Conservation (phyloP, 306 rosid species). For the Hippophae gyantsensis region DNA sequence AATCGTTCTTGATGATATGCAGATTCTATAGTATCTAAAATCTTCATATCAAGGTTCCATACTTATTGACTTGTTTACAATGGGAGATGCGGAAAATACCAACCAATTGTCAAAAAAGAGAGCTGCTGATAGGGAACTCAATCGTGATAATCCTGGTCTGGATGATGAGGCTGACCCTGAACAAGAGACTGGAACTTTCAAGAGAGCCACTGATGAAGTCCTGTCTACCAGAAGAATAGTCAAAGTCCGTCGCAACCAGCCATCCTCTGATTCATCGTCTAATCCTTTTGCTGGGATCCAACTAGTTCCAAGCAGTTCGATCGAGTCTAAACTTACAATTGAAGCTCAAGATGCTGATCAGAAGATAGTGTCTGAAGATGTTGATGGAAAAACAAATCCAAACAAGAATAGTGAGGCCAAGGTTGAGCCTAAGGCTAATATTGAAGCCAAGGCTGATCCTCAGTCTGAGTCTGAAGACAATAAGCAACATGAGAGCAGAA, state of each 20-base stretch:
- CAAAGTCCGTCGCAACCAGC: conserved; percentile 63
- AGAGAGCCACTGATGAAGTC: conserved; percentile 85
- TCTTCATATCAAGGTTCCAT: background rate
- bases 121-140: conserved; percentile 83
- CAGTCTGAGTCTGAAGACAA: conserved; percentile 5
- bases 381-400: conserved; percentile 21
- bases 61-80: conserved; percentile 24
- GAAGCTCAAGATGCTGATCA: conserved; percentile 31
- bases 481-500: conserved; percentile 32
- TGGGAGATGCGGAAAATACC: conserved; percentile 70
- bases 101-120: conserved; percentile 77
- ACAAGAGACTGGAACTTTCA: conserved; percentile 68
- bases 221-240: conserved; percentile 80
- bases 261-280: conserved; percentile 43
- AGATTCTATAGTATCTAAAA: conserved; percentile 21
- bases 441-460: background rate
- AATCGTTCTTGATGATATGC: conserved; percentile 20
- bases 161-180: conserved; percentile 77
- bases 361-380: conserved; percentile 17
- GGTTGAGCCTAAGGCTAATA: background rate
- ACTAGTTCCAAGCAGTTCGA: conserved; percentile 41
- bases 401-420: conserved; percentile 15
- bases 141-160: conserved; percentile 64
- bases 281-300: conserved; percentile 84
- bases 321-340: conserved; percentile 29